A percentile compares a stretch with the other conserved stretches of the same genome.
phyloP scores from a whole-genome alignment of 441 rosid genomes.

The Aquilaria agallochum region DNA sequence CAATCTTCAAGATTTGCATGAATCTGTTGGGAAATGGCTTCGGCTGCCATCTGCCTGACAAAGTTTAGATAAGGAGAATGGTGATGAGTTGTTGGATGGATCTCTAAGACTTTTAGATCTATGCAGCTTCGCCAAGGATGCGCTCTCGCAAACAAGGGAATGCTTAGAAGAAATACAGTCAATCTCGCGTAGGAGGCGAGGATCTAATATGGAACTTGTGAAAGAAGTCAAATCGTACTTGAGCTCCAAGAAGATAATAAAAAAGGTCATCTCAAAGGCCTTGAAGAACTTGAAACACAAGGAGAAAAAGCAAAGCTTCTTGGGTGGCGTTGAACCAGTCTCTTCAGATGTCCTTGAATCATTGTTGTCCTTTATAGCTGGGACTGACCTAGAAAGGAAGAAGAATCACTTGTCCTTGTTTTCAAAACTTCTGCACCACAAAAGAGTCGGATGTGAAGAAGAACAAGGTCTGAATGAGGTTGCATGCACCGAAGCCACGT shows the following conservation, averaged over 20 bases:
- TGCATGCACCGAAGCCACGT: constrained; percentile 1
- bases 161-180: constrained; percentile 29
- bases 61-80: constrained; percentile 10
- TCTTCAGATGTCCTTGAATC: constrained; percentile 1
- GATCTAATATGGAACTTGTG: constrained; percentile 9
- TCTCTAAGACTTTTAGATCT: constrained; percentile 39
- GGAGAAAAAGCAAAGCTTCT: constrained; percentile 3
- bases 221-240: constrained; percentile 16
- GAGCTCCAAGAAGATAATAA: constrained; percentile 18
- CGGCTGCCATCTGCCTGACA: constrained; percentile 23
- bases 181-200: constrained; percentile 27
- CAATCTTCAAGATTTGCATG: constrained; percentile 32
- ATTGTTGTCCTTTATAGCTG: constrained; percentile 5
- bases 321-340: constrained; percentile 2
- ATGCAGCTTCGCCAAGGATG: constrained; percentile 30
- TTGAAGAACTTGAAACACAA: constrained; percentile 14
- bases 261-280: constrained; percentile 17
- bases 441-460: constrained; percentile 16
- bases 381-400: constrained; percentile 5
- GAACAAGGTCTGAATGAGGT: neutral
- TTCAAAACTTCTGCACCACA: neutral
- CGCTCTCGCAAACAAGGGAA: constrained; percentile 29
- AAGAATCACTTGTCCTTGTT: neutral
- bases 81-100: constrained; percentile 28
- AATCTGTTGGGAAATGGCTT: constrained; percentile 28